These are phyloP conservation scores for Fusarium sambucinum DNA, from an alignment of 2,329 filamentous ascomycete genomes.

Conservation along the genomic window DNA sequence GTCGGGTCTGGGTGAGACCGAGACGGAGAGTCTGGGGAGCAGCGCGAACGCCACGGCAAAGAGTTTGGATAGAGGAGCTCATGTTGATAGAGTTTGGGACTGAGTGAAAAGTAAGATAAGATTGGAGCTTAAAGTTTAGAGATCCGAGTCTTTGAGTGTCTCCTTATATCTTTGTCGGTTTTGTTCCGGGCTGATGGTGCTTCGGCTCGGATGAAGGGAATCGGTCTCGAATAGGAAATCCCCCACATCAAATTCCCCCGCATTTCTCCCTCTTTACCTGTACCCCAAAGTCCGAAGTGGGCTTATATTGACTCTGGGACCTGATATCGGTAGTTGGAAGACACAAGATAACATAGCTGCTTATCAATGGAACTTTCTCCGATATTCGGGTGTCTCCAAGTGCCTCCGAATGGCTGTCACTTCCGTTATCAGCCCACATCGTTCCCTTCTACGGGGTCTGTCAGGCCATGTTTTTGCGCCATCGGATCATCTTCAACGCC, in stretches of 20 bases:
- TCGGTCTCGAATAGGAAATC: slow-evolving; percentile 24
- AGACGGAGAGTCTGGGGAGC: slow-evolving; percentile 26
- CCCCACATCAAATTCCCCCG: slow-evolving; percentile 24
- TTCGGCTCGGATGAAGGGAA: slow-evolving; percentile 39
- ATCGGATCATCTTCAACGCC: not conserved
- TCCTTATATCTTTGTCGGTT: slow-evolving; percentile 30
- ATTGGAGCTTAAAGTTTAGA: not conserved
- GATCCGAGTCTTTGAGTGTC: not conserved
- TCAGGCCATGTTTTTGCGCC: slow-evolving; percentile 9
- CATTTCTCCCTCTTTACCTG: slow-evolving; percentile 4
- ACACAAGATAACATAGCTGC: not conserved
- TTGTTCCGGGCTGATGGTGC: slow-evolving; percentile 22
- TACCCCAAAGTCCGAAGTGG: slow-evolving; percentile 36
- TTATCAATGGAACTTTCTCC: not conserved
- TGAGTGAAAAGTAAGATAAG: not conserved
- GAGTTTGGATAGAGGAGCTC: slow-evolving; percentile 41
- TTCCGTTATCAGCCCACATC: slow-evolving; percentile 1
- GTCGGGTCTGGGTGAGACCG: slow-evolving; percentile 28
- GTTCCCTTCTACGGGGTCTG: not conserved
- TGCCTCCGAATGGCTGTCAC: not conserved
- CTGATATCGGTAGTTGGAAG: slow-evolving; percentile 20
- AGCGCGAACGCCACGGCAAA: slow-evolving; percentile 33
- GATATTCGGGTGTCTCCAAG: not conserved
- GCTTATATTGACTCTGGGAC: slow-evolving; percentile 14
- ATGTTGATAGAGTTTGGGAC: slow-evolving; percentile 17